These are phyloP conservation scores for Ilex asprella DNA, from an alignment of 257 asterid genomes.

Conservation along the genomic window DNA sequence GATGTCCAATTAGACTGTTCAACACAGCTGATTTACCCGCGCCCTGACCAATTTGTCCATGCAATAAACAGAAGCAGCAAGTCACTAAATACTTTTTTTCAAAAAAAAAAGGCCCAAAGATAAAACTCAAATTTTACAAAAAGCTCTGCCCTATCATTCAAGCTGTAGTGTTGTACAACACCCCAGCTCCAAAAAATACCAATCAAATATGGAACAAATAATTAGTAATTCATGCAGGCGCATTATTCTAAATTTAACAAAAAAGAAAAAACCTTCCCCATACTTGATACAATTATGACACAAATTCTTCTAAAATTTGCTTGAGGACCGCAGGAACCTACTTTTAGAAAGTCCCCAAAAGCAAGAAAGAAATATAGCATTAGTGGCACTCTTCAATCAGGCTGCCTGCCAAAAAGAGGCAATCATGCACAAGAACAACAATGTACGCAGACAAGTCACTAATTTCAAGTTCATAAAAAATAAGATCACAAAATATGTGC, in stretches of 20 bases:
- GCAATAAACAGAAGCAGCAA: too few species aligned
- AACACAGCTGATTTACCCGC: constrained; percentile 98
- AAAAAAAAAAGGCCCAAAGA: neutral
- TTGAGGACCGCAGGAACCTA: too few species aligned
- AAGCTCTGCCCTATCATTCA: neutral
- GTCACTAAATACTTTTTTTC: neutral
- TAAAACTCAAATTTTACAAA: neutral
- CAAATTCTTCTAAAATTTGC: neutral
- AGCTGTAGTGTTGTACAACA: too few species aligned
- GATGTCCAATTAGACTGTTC: constrained; percentile 95
- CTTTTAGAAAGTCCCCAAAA: too few species aligned
- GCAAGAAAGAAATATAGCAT: too few species aligned
- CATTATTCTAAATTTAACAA: neutral
- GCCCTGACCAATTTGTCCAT: constrained; percentile 47
- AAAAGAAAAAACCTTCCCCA: too few species aligned
- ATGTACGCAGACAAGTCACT: too few species aligned
- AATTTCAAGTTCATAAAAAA: too few species aligned
- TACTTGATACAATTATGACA: neutral
- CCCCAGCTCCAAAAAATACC: too few species aligned
- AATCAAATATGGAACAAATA: too few species aligned
- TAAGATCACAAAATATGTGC: too few species aligned
- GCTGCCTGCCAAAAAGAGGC: neutral
- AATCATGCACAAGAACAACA: too few species aligned
- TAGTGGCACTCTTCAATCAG: neutral
- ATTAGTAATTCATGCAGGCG: neutral